phyloP scores from a whole-genome alignment of 1,284 basidiomycete genomes.

The Puccinia polysora region DNA sequence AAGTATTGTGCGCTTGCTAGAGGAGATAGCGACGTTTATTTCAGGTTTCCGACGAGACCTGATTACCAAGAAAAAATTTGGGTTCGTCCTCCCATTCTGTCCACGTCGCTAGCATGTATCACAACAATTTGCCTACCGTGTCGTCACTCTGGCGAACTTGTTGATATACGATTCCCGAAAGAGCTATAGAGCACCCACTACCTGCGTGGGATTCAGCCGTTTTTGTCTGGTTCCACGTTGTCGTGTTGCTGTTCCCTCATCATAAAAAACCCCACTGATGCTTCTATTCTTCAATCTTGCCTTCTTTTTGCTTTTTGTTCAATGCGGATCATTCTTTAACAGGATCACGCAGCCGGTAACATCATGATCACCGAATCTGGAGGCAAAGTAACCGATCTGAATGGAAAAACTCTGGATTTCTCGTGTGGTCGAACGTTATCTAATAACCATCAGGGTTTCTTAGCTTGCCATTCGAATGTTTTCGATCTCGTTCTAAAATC shows the following conservation, averaged over 20 bases:
- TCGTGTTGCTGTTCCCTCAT: background rate
- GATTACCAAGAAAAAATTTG: conserved; percentile 86
- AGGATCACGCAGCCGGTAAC: conserved; percentile 87
- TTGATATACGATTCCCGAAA: background rate
- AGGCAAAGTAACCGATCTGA: conserved; percentile 75
- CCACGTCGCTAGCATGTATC: background rate
- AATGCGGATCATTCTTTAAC: background rate
- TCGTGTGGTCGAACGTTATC: conserved; percentile 78
- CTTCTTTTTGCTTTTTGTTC: conserved; percentile 15
- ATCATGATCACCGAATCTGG: conserved; percentile 85
- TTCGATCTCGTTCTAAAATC: conserved; percentile 70
- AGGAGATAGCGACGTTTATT: conserved; percentile 82
- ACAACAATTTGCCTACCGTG: background rate
- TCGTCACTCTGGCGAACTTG: no score
- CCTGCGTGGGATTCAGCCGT: no score
- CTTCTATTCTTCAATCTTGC: background rate
- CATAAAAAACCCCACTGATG: background rate
- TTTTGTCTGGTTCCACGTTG: background rate
- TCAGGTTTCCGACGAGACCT: conserved; percentile 75
- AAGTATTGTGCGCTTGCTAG: conserved; percentile 86
- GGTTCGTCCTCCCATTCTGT: conserved; percentile 57
- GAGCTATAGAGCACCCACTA: no score
- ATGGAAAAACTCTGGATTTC: conserved; percentile 76
- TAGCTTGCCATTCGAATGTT: conserved; percentile 67
- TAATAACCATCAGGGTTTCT: conserved; percentile 75